These are phyloP conservation scores for Santalum album DNA, from an alignment of 164 flowering plant genomes.

Conservation along the genomic window DNA sequence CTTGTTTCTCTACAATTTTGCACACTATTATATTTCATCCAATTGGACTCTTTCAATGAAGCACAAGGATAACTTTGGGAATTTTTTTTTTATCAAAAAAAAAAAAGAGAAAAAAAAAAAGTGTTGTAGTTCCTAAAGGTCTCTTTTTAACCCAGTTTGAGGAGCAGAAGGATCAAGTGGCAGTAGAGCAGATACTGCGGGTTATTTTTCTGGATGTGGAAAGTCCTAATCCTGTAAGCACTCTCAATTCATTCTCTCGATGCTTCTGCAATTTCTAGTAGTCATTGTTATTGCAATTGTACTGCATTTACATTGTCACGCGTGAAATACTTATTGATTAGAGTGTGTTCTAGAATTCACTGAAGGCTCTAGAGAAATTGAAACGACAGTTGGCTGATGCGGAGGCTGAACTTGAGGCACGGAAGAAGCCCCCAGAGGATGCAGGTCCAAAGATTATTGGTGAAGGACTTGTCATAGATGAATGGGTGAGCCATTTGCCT, in stretches of 20 bases:
- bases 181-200: constrained; percentile 3
- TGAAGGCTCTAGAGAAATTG: constrained; percentile 36
- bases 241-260: not conserved
- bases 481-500: constrained; percentile 45
- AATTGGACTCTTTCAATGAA: too few relatives aligned
- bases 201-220: constrained; percentile 6
- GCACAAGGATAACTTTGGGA: too few relatives aligned
- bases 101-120: too few relatives aligned
- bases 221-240: constrained; percentile 1
- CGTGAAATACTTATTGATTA: not conserved
- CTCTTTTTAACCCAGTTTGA: constrained; percentile 1
- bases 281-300: too few relatives aligned
- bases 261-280: too few relatives aligned
- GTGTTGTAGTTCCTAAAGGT: not conserved
- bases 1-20: too few relatives aligned
- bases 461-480: constrained; percentile 52
- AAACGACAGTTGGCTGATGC: constrained; percentile 49
- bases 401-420: constrained; percentile 36
- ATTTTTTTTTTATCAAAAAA: too few relatives aligned
- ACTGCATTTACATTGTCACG: not conserved
- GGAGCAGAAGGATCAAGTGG: constrained; percentile 4
- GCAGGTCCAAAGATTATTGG: constrained; percentile 39
- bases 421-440: constrained; percentile 45
- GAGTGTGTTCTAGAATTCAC: not conserved
- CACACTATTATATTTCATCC: too few relatives aligned